Evolutionary conservation across 768 basidiomycete genomes (phyloP).

Genomic region (Boletales sp.): DNA sequence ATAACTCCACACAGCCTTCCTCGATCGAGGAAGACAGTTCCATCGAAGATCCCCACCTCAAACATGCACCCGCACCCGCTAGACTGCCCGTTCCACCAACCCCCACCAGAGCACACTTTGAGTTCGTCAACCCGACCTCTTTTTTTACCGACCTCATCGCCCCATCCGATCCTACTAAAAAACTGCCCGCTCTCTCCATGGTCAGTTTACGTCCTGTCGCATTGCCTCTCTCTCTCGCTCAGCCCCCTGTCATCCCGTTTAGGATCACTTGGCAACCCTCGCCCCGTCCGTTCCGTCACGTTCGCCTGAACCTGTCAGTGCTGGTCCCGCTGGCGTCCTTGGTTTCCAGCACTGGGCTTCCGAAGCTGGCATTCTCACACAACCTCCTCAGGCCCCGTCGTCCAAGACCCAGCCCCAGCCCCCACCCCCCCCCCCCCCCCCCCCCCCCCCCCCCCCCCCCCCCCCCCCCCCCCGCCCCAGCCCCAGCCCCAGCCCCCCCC

Average conservation of each 20-base stretch:
- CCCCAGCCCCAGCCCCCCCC: too few species aligned
- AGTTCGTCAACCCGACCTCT: constrained; percentile 27
- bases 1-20: constrained; percentile 1
- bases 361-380: constrained; percentile 25
- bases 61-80: constrained; percentile 3
- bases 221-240: too few species aligned
- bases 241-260: constrained; percentile 1
- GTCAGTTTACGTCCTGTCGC: constrained; percentile 11
- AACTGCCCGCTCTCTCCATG: constrained; percentile 30
- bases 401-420: constrained; percentile 2
- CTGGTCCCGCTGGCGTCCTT: constrained; percentile 5
- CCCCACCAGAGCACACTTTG: constrained; percentile 19
- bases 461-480: too few species aligned
- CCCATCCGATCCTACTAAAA: constrained; percentile 22
- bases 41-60: constrained; percentile 17
- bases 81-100: constrained; percentile 18
- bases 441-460: too few species aligned
- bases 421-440: neutral
- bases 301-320: constrained; percentile 13
- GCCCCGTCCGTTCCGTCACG: constrained; percentile 24
- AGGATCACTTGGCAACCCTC: constrained; percentile 30
- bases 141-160: constrained; percentile 20
- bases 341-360: constrained; percentile 33
- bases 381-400: constrained; percentile 12
- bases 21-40: constrained; percentile 18